Conservation (phyloP, 305 asterid genomes). For the Fraxinus paxiana region DNA sequence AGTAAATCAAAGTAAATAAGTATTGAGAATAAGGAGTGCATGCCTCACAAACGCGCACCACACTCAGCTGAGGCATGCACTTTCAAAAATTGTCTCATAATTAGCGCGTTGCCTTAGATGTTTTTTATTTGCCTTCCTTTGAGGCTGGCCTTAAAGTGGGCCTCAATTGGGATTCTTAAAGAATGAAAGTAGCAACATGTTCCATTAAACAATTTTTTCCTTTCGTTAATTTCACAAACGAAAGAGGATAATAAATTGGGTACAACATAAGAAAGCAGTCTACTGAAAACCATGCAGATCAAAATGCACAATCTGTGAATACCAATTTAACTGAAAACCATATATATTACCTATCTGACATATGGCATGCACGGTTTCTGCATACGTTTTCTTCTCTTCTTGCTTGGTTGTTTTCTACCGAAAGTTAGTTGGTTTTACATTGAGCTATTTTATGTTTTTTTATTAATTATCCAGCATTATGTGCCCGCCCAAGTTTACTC, state of each 20-base stretch:
- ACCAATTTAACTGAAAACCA: neutral
- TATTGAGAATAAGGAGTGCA: neutral
- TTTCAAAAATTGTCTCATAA: neutral
- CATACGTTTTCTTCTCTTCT: neutral
- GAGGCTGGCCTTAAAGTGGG: neutral
- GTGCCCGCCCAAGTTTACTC: neutral
- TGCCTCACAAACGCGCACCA: neutral
- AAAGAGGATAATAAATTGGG: neutral
- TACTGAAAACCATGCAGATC: neutral
- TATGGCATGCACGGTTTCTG: neutral
- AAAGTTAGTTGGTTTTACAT: neutral
- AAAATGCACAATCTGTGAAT: neutral
- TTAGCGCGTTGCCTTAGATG: neutral
- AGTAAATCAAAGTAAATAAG: neutral
- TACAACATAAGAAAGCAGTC: neutral
- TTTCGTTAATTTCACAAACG: neutral
- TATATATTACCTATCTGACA: neutral
- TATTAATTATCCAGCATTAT: neutral
- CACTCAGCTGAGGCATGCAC: neutral
- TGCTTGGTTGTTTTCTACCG: neutral
- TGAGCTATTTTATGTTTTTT: neutral
- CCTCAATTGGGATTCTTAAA: neutral
- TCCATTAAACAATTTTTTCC: neutral
- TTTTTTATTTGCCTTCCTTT: neutral
- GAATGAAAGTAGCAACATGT: neutral